Base-by-base conservation (phyloP, 2,329 filamentous ascomycete genomes). In the Neofusicoccum ribis region DNA sequence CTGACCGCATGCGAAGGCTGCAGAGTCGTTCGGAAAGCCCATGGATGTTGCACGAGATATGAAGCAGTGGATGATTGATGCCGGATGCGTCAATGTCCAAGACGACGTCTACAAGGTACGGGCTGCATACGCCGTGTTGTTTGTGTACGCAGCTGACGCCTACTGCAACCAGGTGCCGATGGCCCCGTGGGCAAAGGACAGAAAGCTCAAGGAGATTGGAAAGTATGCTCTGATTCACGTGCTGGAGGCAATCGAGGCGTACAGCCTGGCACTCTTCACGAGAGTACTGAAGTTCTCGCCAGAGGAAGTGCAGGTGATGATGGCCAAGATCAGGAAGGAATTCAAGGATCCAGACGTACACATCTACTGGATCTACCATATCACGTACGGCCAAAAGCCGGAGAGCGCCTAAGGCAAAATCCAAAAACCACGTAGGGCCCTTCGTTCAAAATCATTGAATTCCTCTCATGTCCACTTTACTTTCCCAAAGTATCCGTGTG, bases 51-150 rank as follows among this genome's bases (percentile, higher is more conserved):
- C 77, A 34, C 36, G 73, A 31, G 65, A 77, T 14, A 74, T 80
- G 46, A 76, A 78, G 67, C 71, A 76, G 44, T 79, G 81, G 64
- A 77, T 87, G 69, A 73, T 75, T 2, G 81, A 83, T 11, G 83
- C 81, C 0, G 86, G 86, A 0, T 88, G 88, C 68, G 74, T 78
- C 52, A 79, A 86, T 63, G 80, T 88, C 0, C 74, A 74, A 0
- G 81, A 86, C 69, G 74, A 78, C 2, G 70, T 82, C 11, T 73
- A 68, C 68, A 73, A 72, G 58, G 5, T 58, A 43, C 31, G 20
- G 9, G 14, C 37, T 14, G 3, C 5, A 3, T 5, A 39, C 8
- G 8, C 14, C 9, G 3, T 14, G 3, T 9, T 14, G 14, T 11
- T 3, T 11, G 9, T 11, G 37, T 5, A 39, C 3, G 37, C 37